Base-by-base conservation (phyloP, 1,139 yeast species). In the Trichomonascaceae sp. region DNA sequence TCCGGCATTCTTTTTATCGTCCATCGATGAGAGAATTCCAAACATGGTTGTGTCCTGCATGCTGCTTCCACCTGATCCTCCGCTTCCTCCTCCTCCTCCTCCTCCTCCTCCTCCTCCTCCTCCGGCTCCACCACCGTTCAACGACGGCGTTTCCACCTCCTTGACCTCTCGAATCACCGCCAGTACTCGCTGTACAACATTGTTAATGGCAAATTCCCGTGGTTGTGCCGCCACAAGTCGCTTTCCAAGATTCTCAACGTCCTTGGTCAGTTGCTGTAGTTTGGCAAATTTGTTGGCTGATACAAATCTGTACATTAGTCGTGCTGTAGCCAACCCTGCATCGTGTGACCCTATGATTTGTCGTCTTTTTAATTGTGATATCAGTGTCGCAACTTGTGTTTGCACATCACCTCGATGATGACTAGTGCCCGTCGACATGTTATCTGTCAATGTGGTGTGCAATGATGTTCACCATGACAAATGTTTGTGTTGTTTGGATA, bases 231-330 rank as follows among this genome's bases (percentile, higher is more conserved):
- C 50, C 3, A 55, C 54, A 16, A 64, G 51, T 20, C 49, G 43
- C 28, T 48, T 47, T 11, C 69, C 69, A 9, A 62, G 50, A 28
- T 47, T 50, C 48, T 92, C 72, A 42, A 89, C 74, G 38, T 79
- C 74, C 14, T 59, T 59, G 30, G 87, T 74, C 43, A 89, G 65
- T 42, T 81, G 85, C 40, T 71, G 75, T 6, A 82, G 73, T 39
- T 75, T 72, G 29, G 72, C 64, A 96, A 97, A 89, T 52, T 94
- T 68, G 3, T 89, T 84, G 2, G 84, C 81, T 1, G 97, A 82
- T 15, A 87, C 77, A 32, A 84, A 92, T 54, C 95, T 71, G 74
- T 84, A 78, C 44, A 89, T 60, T 34, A 89, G 64, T 46, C 84
- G 93, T 13, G 95, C 77, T 5, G 95, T 81, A 38, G 81, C 89